phyloP scores from a whole-genome alignment of 306 rosid genomes.

The Cucumis hystrix region DNA sequence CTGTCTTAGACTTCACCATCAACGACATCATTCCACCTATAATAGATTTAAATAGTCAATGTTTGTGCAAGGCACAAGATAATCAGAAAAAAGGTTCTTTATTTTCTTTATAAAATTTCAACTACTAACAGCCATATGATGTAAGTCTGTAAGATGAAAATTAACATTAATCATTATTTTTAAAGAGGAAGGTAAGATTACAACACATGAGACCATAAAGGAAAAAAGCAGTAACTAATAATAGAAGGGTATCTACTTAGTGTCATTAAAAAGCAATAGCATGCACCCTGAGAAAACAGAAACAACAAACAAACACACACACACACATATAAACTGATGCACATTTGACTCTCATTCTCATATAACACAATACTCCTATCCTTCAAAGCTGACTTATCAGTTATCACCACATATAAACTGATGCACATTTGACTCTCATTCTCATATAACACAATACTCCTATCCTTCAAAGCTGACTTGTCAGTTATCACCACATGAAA shows the following conservation, averaged over 20 bases:
- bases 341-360: not conserved
- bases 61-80: not conserved
- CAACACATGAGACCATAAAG: not conserved
- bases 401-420: too few species aligned
- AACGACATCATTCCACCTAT: conserved; percentile 99
- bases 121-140: not conserved
- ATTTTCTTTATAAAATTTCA: not conserved
- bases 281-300: not conserved
- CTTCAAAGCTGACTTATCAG: not conserved
- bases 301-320: not conserved
- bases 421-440: not conserved
- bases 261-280: not conserved
- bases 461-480: not conserved
- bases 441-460: not conserved
- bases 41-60: conserved; percentile 19
- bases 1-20: conserved; percentile 63
- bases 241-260: not conserved
- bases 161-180: not conserved
- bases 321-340: too few species aligned
- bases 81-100: not conserved
- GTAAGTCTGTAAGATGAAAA: not conserved
- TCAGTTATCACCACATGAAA: not conserved
- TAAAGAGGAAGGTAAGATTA: not conserved
- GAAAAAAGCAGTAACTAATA: not conserved
- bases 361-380: not conserved